Conservation (phyloP, 441 rosid species). For the Arabidopsis hybrid region DNA sequence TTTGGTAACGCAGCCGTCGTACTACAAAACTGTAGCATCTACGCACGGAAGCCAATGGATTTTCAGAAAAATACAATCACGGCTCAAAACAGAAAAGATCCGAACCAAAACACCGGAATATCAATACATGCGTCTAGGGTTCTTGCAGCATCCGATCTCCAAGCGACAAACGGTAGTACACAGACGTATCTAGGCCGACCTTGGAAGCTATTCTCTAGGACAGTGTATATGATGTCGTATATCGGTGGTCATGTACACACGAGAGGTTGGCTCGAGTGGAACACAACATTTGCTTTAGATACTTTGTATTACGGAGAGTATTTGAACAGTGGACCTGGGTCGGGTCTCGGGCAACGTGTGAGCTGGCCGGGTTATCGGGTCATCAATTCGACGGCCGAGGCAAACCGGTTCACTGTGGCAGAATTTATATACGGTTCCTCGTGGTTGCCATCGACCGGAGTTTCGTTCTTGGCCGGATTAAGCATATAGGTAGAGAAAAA, state of each 20-base stretch:
- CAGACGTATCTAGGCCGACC: slow-evolving; percentile 91
- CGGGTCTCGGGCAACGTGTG: slow-evolving; percentile 63
- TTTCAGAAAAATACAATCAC: slow-evolving; percentile 92
- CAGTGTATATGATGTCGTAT: slow-evolving; percentile 73
- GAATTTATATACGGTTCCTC: slow-evolving; percentile 88
- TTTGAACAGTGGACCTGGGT: slow-evolving; percentile 86
- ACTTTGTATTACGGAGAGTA: slow-evolving; percentile 91
- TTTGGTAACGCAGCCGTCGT: slow-evolving; percentile 96
- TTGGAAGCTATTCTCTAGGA: slow-evolving; percentile 83
- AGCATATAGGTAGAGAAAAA: slow-evolving; percentile 51
- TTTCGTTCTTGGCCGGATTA: slow-evolving; percentile 89
- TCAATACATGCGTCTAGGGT: slow-evolving; percentile 84
- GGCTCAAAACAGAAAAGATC: slow-evolving; percentile 91
- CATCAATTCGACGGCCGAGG: slow-evolving; percentile 71
- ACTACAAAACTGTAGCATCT: slow-evolving; percentile 77
- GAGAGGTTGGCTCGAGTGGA: slow-evolving; percentile 96
- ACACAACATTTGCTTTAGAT: slow-evolving; percentile 70
- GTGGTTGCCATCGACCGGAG: slow-evolving; percentile 98
- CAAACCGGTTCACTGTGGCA: slow-evolving; percentile 74
- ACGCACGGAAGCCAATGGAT: slow-evolving; percentile 83
- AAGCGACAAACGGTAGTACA: slow-evolving; percentile 50
- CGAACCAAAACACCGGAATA: slow-evolving; percentile 90
- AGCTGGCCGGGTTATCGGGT: slow-evolving; percentile 87
- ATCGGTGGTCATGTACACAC: slow-evolving; percentile 81
- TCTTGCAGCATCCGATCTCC: slow-evolving; percentile 64